Evolutionary conservation across 495 filamentous ascomycete species (phyloP), one percentile per base, ranked within the genome.

Genomic region (Aspergillus haitiensis): DNA sequence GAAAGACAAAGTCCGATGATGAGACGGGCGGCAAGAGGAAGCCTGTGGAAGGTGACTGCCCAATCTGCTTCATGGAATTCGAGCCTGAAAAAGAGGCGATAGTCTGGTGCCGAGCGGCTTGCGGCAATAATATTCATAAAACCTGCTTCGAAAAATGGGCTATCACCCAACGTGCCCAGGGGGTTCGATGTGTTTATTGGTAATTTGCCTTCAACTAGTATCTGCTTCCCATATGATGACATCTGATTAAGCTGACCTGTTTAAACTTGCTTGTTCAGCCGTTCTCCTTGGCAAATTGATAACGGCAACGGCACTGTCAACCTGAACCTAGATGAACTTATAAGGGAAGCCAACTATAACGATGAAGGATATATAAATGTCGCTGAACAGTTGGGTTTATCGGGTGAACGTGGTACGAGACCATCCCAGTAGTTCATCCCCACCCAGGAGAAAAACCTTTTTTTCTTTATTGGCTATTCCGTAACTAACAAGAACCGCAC

Each of bases 111-210:
- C 83, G 83, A 54, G 81, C 83, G 3, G 79, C 84, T 0, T 94
- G 90, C 64, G 89, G 89, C 1, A 89, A 92, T 69, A 93, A 94
- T 62, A 78, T 93, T 10, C 90, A 94, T 69, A 81, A 80, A 60
- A 70, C 73, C 3, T 93, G 90, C 59, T 91, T 93, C 64, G 74
- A 87, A 60, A 80, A 84, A 67, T 92, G 90, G 90, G 82, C 82
- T 8, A 68, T 72, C 4, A 85, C 82, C 5, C 83, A 86, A 59
- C 69, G 69, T 0, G 62, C 67, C 31, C 70, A 71, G 33, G 76
- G 80, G 9, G 83, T 90, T 15, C 83, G 83, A 15, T 93, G 89
- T 63, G 85, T 88, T 13, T 85, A 84, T 65, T 88, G 85, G 79
- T 82, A 67, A 52, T 75, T 68, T 6, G 46, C 31, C 21, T 48